phyloP scores from a whole-genome alignment of 129 eudicot species.

The Solidago caesia region DNA sequence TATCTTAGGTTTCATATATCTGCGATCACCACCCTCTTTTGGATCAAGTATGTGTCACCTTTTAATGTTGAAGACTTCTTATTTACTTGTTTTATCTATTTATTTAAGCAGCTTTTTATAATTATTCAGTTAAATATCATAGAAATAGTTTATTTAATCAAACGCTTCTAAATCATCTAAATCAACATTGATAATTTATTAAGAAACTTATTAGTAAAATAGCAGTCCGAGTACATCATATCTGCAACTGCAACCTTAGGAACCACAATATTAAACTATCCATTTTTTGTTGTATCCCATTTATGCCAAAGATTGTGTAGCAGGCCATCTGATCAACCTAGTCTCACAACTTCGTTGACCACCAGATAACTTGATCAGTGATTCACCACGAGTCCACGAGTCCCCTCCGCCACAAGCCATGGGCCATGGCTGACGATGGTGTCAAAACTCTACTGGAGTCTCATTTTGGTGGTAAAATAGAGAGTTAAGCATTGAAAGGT shows the following conservation, averaged over 20 bases:
- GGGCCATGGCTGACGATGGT: background rate
- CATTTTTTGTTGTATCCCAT: background rate
- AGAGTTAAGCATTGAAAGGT: slow-evolving; percentile 6
- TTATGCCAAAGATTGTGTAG: slow-evolving; percentile 38
- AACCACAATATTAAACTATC: background rate
- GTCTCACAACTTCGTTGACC: slow-evolving; percentile 33
- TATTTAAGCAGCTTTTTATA: background rate
- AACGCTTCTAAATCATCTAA: too few relatives aligned
- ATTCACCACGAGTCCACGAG: slow-evolving; percentile 10
- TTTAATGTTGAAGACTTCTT: slow-evolving; percentile 13
- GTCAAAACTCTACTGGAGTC: slow-evolving; percentile 6
- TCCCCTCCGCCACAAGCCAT: background rate
- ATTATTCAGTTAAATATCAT: background rate
- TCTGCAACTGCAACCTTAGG: background rate
- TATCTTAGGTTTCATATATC: slow-evolving; percentile 16
- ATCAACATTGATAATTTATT: too few relatives aligned
- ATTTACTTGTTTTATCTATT: background rate
- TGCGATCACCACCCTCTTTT: background rate
- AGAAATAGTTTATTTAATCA: too few relatives aligned
- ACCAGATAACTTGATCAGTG: slow-evolving; percentile 28
- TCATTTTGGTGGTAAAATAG: slow-evolving; percentile 11
- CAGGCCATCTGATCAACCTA: slow-evolving; percentile 28
- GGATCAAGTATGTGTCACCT: slow-evolving; percentile 4
- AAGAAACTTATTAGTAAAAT: too few relatives aligned
- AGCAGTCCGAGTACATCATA: too few relatives aligned